Evolutionary conservation across 2,329 filamentous ascomycete genomes (phyloP), one percentile per base, ranked within the genome.

Genomic region (Fusarium pseudograminearum): DNA sequence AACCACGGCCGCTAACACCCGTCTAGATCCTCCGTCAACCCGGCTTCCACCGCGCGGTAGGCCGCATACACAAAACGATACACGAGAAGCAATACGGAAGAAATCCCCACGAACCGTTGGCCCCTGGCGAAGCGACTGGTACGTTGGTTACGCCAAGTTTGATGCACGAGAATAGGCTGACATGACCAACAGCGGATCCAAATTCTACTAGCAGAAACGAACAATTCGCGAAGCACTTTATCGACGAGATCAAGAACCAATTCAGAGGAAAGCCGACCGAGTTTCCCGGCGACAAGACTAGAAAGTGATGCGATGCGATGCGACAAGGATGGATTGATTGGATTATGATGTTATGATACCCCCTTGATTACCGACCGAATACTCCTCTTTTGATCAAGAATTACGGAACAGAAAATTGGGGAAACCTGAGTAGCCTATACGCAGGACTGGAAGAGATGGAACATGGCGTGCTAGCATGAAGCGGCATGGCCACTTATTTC

Each of bases 61-160:
- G 83, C 10, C 80, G 82, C n/a, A 84, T 88, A 34, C 85, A 88
- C 61, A 80, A 81, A 16, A 78, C 75, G 5, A 80, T 88, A 38
- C 76, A 88, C 70, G 84, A 87, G 64, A 74, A 77, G 20, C 80
- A 81, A 45, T 67, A 87, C 65, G 86, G 86, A 12, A 81, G 83
- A 26, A 79, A 85, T 55, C 85, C 85, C 0, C 78, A 82, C 66
- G 83, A 86, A 52, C 85, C 85, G 9, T 65, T 87, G 12, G 80
- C 81, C 1, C 84, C 80, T 2, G 86, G 86, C 45, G 83, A 88
- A 71, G 86, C 86, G 4, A 86, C 85, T 33, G 81, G 83, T 84
- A 77, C 7, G 75, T 41, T 52, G 18, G 3, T 2, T 20, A 20
- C n/a, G 4, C 14, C 2, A 18, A 7, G 18, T 30, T 46, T 31